phyloP scores from a whole-genome alignment of 768 basidiomycete species.

The Lepiota venenata region DNA sequence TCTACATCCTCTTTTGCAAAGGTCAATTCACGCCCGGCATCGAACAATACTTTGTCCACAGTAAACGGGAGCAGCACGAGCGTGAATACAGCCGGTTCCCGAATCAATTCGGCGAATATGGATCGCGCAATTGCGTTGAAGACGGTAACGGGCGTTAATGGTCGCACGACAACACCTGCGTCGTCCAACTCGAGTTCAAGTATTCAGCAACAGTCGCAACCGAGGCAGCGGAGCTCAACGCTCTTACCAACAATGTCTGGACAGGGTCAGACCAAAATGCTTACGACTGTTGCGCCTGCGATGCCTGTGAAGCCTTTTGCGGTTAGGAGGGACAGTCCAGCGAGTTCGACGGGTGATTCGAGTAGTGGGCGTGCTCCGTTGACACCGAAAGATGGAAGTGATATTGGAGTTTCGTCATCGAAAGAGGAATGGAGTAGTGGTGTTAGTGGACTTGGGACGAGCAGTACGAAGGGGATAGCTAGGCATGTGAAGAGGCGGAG shows the following conservation, averaged over 20 bases:
- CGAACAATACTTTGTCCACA: slow-evolving; percentile 9
- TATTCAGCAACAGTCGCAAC: not conserved
- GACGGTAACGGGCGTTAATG: slow-evolving; percentile 4
- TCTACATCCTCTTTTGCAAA: slow-evolving; percentile 17
- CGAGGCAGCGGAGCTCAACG: slow-evolving; percentile 38
- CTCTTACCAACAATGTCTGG: slow-evolving; percentile 30
- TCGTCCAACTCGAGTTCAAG: not conserved
- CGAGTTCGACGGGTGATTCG: slow-evolving; percentile 83
- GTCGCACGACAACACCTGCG: not conserved
- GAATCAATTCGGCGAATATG: slow-evolving; percentile 2
- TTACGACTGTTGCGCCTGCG: slow-evolving; percentile 19
- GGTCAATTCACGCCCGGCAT: slow-evolving; percentile 7
- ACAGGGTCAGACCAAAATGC: slow-evolving; percentile 22
- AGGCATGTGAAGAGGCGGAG: slow-evolving; percentile 52
- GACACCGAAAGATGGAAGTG: slow-evolving; percentile 80
- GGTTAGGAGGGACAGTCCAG: slow-evolving; percentile 60
- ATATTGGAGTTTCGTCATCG: slow-evolving; percentile 32
- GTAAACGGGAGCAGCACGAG: slow-evolving; percentile 4
- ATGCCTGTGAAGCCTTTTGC: slow-evolving; percentile 56
- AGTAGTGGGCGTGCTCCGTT: slow-evolving; percentile 73
- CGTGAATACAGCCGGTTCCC: not conserved
- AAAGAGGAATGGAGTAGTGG: slow-evolving; percentile 24
- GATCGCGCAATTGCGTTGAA: slow-evolving; percentile 14
- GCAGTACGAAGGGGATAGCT: not conserved
- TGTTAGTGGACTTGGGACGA: slow-evolving; percentile 29